A percentile compares a stretch with the other conserved stretches of the same genome.
phyloP scores from a whole-genome alignment of 2,329 filamentous ascomycete species.

The Fusarium tupiense region DNA sequence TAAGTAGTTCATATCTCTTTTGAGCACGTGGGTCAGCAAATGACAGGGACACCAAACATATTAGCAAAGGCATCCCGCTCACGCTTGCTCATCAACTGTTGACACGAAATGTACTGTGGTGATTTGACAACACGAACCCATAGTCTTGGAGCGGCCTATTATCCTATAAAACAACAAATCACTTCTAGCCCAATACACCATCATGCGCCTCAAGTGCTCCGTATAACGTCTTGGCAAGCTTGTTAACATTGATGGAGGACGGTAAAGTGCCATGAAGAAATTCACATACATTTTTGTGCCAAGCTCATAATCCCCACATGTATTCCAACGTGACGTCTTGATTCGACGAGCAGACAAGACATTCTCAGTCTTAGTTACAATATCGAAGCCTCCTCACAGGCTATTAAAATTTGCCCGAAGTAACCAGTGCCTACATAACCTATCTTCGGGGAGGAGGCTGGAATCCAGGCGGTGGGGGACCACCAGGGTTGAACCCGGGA shows the following conservation, averaged over 20 bases:
- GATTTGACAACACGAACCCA: slow-evolving; percentile 19
- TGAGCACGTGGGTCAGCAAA: too few species aligned
- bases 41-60: background rate
- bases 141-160: slow-evolving; percentile 18
- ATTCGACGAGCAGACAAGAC: slow-evolving; percentile 34
- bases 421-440: slow-evolving; percentile 42
- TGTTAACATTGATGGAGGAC: slow-evolving; percentile 42
- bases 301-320: slow-evolving; percentile 38
- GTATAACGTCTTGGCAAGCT: slow-evolving; percentile 32
- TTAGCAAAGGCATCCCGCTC: background rate
- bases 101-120: background rate
- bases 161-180: slow-evolving; percentile 22
- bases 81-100: background rate
- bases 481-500: slow-evolving; percentile 61
- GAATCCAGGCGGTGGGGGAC: slow-evolving; percentile 75
- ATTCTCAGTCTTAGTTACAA: slow-evolving; percentile 35
- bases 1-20: background rate
- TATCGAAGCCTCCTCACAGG: slow-evolving; percentile 40
- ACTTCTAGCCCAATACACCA: slow-evolving; percentile 19
- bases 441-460: slow-evolving; percentile 75
- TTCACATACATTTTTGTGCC: slow-evolving; percentile 46
- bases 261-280: slow-evolving; percentile 38
- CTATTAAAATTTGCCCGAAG: slow-evolving; percentile 35
- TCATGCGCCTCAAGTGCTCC: slow-evolving; percentile 34
- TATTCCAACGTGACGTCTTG: slow-evolving; percentile 23